Conservation (phyloP, 306 rosid genomes). For the Arachis hypogaea region DNA sequence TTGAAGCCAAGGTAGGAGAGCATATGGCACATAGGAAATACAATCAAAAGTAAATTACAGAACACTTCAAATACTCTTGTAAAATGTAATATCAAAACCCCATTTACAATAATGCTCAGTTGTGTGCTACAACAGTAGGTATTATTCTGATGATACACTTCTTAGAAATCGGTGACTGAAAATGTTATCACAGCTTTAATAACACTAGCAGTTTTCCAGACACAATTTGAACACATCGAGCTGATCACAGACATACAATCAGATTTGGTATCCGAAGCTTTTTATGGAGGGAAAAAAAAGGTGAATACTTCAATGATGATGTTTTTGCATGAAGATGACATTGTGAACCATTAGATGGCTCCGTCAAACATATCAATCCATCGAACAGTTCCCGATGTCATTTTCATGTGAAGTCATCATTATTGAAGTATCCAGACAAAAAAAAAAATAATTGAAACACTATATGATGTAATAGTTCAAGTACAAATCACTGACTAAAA, state of each 20-base stretch:
- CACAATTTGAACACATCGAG: neutral
- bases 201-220: conserved; percentile 5
- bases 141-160: neutral
- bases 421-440: no score
- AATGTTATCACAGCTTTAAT: conserved; percentile 7
- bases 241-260: no score
- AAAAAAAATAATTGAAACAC: neutral
- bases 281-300: no score
- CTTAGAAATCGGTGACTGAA: neutral
- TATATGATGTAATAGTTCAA: neutral
- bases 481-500: conserved; percentile 39
- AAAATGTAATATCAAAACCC: neutral
- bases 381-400: no score
- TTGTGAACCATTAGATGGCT: no score
- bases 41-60: conserved; percentile 13
- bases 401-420: no score
- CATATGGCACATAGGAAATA: conserved; percentile 5
- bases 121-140: neutral
- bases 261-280: no score
- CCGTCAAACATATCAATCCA: no score
- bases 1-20: neutral
- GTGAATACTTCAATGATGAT: no score
- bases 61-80: neutral
- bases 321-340: no score
- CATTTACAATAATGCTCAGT: neutral